Evolutionary conservation across 23 red algal species (phyloP), one percentile per base, ranked within the genome.

Genomic region (Gracilaria domingensis): DNA sequence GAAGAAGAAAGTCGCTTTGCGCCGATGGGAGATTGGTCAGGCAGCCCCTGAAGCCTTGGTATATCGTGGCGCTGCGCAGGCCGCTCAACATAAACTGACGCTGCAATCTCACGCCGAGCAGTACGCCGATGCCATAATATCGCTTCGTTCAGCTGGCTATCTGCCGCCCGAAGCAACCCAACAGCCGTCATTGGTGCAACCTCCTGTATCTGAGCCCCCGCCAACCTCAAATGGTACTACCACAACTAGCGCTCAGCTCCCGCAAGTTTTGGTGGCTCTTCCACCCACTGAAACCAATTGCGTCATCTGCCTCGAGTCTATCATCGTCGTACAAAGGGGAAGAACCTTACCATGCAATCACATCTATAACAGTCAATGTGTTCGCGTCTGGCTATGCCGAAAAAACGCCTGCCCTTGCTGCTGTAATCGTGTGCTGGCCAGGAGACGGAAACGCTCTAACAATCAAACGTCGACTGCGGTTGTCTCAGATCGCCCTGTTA

Each of bases 381-480:
- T 94, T 80, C 69, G 83, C 47, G 39, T 86, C 42, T 94, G 91
- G 91, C 54, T 94, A 0, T 53, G 82, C 3, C 60, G 91, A 37
- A 94, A 94, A 8, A 86, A 87, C 60, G 83, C 91, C 45, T 94
- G 91, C 30, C 91, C 91, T 14, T 92, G 89, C 51, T 92, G 89
- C 45, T 92, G 79, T 28, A 4, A 69, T 18, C 59, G 80, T 36
- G 89, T 92, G 6, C 26, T 92, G n/a, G 44, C 45, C n/a, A 38
- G 67, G 5, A 77, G n/a, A 50, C 38, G 72, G 18, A 77, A 77
- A 42, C 72, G 72, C 4, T 51, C 38, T 23, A 77, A 77, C 72
- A 77, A 77, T 34, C 45, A 45, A 9, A 0, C 42, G 28, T 30
- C 38, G 0, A 16, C 32, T 12, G n/a, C 72, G 8, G 18, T 30